Base-by-base conservation (phyloP, 352 stramenopile genomes). In the Pythium utonaiense region DNA sequence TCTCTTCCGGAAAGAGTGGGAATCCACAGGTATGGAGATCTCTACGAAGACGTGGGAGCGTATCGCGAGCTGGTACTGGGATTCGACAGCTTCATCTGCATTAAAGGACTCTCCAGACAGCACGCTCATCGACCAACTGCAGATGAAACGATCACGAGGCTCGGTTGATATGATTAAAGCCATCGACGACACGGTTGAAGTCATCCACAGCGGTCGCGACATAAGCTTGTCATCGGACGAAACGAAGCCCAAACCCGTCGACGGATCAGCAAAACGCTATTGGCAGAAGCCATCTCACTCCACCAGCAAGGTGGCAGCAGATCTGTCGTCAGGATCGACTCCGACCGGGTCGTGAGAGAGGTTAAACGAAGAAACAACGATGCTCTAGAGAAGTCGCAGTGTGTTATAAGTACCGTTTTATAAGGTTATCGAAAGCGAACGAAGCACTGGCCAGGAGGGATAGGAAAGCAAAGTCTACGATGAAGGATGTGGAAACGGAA, bases 1-100 rank as follows among this genome's bases (percentile, higher is more conserved):
- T 0, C 21, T 41, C 4, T 87, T 88, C 64, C 61, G 64, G 7
- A 73, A 80, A 10, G 63, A 69, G 12, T 88, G 76, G 74, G 67
- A 74, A 22, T 61, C 68, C 19, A 60, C 58, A 0, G 70, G 66
- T 4, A 55, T 74, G 51, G 76, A 86, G 41, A 63, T 86, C 3
- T 66, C 69, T 0, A 54, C 71, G 1, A 72, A 64, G 52, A 80
- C 71, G 2, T 75, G 78, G 49, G 64, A 70, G 6, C 69, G 66
- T 0, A 73, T 90, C 6, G 40, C 78, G 4, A 53, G 61, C 19
- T 90, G 80, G 80, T 90, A 90, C 57, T 90, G 80, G 80, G 76
- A 86, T 49, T 24, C 52, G 40, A 45, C 38, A 27, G 1, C 27
- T 4, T 40, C 24, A 22, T 6, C 47, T 13, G 10, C n/a, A 30